Base-by-base conservation (phyloP, 768 basidiomycete species). In the Rhodotorula graminis region DNA sequence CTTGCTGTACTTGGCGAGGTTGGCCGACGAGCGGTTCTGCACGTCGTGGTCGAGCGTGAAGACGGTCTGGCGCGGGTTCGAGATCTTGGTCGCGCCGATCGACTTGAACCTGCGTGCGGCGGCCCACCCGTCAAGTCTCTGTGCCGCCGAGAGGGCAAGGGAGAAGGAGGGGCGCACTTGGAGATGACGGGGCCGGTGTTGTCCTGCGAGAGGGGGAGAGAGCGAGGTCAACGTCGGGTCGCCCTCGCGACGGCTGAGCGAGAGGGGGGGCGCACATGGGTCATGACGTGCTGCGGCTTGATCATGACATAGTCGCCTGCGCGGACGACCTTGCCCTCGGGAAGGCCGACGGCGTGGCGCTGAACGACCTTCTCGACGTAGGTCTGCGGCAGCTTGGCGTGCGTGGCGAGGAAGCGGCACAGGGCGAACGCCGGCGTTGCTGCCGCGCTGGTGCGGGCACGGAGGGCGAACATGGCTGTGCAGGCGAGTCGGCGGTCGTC, bases 241-340 rank as follows among this genome's bases (percentile, higher is more conserved):
- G n/a, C 7, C 7, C 4, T n/a, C n/a, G n/a, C n/a, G n/a, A n/a
- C n/a, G n/a, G n/a, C n/a, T n/a, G n/a, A n/a, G n/a, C n/a, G n/a
- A 47, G 37, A 23, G 16, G 9, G 31, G 21, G 2, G 25, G 71
- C 81, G 75, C 57, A 81, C 82, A 76, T 94, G 93, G 18, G 92
- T 94, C 92, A 94, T 94, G 77, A 97, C 93, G 86, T 98, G 93
- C 80, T 97, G 89, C 33, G 96, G 96, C 55, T 88, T 87, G 82
- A 99, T 96, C 94, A 97, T 99, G 52, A 98, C 93, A 88, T 98
- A 98, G 88, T 99, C 96, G 23, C 95, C 96, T 50, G 93, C 91
- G 77, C 87, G 88, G 76, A 98, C 91, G 25, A 84, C 83, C 80
- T 89, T 91, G 57, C 89, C 90, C 64, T 85, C 82, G 5, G 92